Evolutionary conservation across 305 asterid species (phyloP), one percentile per base, ranked within the genome.

Genomic region (Fraxinus baroniana): DNA sequence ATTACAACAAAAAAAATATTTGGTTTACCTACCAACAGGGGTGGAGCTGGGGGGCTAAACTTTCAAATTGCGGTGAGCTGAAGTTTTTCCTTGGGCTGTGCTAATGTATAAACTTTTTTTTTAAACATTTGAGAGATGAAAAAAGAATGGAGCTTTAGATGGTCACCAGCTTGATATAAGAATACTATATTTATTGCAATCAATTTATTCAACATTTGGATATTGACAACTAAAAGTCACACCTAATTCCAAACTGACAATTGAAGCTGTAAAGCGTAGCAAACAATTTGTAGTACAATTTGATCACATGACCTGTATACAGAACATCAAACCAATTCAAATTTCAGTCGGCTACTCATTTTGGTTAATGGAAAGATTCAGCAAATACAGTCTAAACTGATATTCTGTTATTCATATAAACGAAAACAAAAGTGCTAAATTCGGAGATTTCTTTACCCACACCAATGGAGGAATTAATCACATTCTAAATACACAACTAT

Each of bases 1-100:
- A 44, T 10, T 44, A 44, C 12, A 44, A 10, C 17, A 41, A 2
- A 15, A 10, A 17, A 52, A n/a, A 4, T 52, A 68, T 32, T 77
- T 62, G 15, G 37, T 74, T 41, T 44, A 5, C 33, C 68, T 70
- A 81, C 85, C 79, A 64, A 41, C 70, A 5, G 66, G 32, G 71
- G 71, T 62, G 71, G 32, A 8, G 72, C 72, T 24, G 1, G 5
- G 32, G 72, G 72, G 33, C 79, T 76, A 9, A 60, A 6, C 62
- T 15, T 52, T 46, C n/a, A 41, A 41, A 41, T 41, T 41, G 49
- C 49, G 13, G 3, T 41, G 49, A 41, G 49, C 49, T 9, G 12
- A 13, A 46, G 18, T 13, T 13, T 46, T 46, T 13, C 18, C n/a
- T 46, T 39, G 13, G 18, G 55, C n/a, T 4, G 57, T 46, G 57